Evolutionary conservation across 2,329 filamentous ascomycete genomes (phyloP).

Genomic region (Clonostachys rosea): DNA sequence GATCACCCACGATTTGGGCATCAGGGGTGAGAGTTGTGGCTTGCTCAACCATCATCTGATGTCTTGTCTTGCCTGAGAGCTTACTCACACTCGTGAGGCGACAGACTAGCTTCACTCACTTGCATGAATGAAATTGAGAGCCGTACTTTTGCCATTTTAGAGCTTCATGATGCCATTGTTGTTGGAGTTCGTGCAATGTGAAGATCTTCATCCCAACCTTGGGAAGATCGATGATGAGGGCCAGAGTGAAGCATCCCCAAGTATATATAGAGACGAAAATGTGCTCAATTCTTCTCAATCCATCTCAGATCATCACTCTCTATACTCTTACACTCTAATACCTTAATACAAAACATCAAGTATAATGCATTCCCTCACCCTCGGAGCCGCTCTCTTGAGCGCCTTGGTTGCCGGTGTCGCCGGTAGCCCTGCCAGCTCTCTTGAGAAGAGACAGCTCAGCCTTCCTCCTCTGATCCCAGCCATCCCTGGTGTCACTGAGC

Average conservation of each 20-base stretch:
- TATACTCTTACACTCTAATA: background rate
- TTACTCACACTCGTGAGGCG: too few species aligned
- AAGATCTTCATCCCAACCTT: too few species aligned
- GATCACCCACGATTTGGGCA: too few species aligned
- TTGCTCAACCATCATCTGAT: too few species aligned
- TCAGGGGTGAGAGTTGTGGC: too few species aligned
- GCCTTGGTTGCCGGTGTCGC: conserved; percentile 8
- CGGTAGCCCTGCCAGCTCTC: conserved; percentile 5
- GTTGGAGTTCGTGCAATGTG: too few species aligned
- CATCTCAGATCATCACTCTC: background rate
- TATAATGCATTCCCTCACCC: conserved; percentile 1
- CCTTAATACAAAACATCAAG: background rate
- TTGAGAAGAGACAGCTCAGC: conserved; percentile 15
- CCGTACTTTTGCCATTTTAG: background rate
- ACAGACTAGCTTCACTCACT: too few species aligned
- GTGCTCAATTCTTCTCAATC: conserved; percentile 5
- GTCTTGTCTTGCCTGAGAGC: too few species aligned
- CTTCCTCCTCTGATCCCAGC: conserved; percentile 52
- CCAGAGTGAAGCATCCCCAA: background rate
- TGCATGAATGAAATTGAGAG: background rate
- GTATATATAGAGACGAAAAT: conserved; percentile 3
- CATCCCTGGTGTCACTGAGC: conserved; percentile 55
- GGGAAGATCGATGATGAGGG: background rate
- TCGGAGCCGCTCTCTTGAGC: conserved; percentile 9
- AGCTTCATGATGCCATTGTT: background rate